Evolutionary conservation across 371 early-diverging fungal species (phyloP).

Genomic region (Lichtheimia corymbifera): DNA sequence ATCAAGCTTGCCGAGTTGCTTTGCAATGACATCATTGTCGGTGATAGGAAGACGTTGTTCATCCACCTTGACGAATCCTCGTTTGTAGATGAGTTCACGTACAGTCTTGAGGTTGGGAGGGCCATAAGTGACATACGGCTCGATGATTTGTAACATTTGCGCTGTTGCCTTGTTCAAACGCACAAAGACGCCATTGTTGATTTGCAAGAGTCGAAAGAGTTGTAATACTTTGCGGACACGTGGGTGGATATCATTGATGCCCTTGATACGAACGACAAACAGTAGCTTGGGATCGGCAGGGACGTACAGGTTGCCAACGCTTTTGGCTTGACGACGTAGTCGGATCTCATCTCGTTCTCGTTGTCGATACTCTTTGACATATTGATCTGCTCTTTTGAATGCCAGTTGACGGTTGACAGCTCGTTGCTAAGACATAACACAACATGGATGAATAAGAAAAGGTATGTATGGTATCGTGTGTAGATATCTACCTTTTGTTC

Average conservation of each 20-base stretch:
- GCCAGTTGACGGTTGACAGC: conserved; percentile 81
- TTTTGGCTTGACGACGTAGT: conserved; percentile 86
- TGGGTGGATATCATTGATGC: conserved; percentile 96
- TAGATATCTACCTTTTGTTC: conserved; percentile 7
- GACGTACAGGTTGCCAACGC: conserved; percentile 85
- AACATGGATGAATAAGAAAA: not conserved
- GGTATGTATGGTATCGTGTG: not conserved
- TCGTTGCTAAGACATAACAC: conserved; percentile 52
- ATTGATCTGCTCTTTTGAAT: conserved; percentile 96
- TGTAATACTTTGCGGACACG: conserved; percentile 98
- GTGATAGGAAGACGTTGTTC: conserved; percentile 92
- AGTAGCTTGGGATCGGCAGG: conserved; percentile 93
- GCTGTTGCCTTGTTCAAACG: conserved; percentile 96
- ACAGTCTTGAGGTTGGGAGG: conserved; percentile 97
- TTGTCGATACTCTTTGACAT: conserved; percentile 92
- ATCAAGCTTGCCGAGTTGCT: conserved; percentile 88
- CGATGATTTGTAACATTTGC: conserved; percentile 96
- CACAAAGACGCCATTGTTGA: conserved; percentile 98
- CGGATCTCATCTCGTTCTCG: conserved; percentile 86
- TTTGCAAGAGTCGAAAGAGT: conserved; percentile 94
- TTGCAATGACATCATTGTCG: conserved; percentile 93
- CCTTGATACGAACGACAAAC: conserved; percentile 94
- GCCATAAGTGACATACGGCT: conserved; percentile 96
- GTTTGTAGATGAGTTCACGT: conserved; percentile 98
- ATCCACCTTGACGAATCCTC: conserved; percentile 96